Base-by-base conservation (phyloP, 169 alveolate genomes). In the Plasmodium sp. region DNA sequence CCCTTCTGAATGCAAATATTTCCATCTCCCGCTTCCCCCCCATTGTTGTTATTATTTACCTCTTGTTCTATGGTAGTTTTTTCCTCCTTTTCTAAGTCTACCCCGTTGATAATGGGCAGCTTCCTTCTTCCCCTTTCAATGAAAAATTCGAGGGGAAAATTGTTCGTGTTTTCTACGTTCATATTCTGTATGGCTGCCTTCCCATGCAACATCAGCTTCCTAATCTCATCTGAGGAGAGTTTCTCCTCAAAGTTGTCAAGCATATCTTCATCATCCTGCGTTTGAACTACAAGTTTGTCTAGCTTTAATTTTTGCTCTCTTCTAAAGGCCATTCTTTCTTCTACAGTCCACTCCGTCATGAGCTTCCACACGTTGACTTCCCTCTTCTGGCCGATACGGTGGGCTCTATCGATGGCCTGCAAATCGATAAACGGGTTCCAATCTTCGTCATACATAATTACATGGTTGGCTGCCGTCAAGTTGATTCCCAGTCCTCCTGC, bases 391-490 rank as follows among this genome's bases (percentile, higher is more conserved):
- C 99, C 99, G 41, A 99, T 99, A 82, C 99, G 97, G 95, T 99
- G 99, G 10, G 99, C 99, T 84, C 99, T 97, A 95, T 99, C 99
- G 3, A 99, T 98, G 9, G 99, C 99, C 92, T 99, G 99, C 12
- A 99, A 98, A 96, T 99, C 99, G 96, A 99, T 98, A 84, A 99
- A 97, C 0, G 99, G 99, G 94, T 99, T 99, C 99, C 99, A 99
- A 96, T 99, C 99, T 95, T 98, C 99, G 96, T 99, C 99, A 93
- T 98, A 99, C 97, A 99, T 97, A 34, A 99, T 99, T 67, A 99
- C 99, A 74, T 99, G 99, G 97, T 99, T 99, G 12, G 99, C 99
- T 36, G 99, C 99, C 84, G 99, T 98, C 83, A 99, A 96, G 94
- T 98, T 99, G 31, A 99, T 97, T 18, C 99, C 99, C 77, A 99